These are phyloP conservation scores for Zygosaccharomyces kombuchaensis DNA, from an alignment of 805 yeast genomes.

Conservation along the genomic window DNA sequence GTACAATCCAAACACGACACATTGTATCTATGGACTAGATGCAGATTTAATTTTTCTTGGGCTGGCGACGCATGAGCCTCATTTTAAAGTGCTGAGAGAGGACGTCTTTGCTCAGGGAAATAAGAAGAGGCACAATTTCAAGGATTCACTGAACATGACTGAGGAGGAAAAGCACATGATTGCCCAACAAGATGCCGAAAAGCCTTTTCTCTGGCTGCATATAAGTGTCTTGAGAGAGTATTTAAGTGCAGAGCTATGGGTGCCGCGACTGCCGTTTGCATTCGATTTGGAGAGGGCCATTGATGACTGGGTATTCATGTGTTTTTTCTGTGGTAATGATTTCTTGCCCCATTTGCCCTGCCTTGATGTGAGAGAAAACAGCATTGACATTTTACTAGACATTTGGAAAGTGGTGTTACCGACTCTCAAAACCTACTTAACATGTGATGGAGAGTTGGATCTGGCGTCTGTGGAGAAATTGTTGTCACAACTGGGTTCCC, in stretches of 20 bases:
- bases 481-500: slow-evolving; percentile 56
- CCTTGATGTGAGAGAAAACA: slow-evolving; percentile 89
- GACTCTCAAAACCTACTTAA: slow-evolving; percentile 65
- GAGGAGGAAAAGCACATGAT: slow-evolving; percentile 47
- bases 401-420: slow-evolving; percentile 81
- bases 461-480: slow-evolving; percentile 71
- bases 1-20: slow-evolving; percentile 90
- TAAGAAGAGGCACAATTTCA: slow-evolving; percentile 28
- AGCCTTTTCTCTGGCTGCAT: slow-evolving; percentile 93
- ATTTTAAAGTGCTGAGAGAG: slow-evolving; percentile 88
- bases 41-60: slow-evolving; percentile 97
- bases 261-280: slow-evolving; percentile 63
- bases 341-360: slow-evolving; percentile 95
- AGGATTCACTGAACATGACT: slow-evolving; percentile 45
- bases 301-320: slow-evolving; percentile 98
- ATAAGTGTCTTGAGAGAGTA: slow-evolving; percentile 85
- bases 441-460: slow-evolving; percentile 84
- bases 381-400: slow-evolving; percentile 73
- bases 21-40: slow-evolving; percentile 94
- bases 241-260: slow-evolving; percentile 70
- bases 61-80: slow-evolving; percentile 96
- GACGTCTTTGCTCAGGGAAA: slow-evolving; percentile 87
- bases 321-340: slow-evolving; percentile 98
- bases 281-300: slow-evolving; percentile 92
- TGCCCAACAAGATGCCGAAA: slow-evolving; percentile 41